Evolutionary conservation across 305 asterid genomes (phyloP), one percentile per base, ranked within the genome.

Genomic region (Fraxinus floribunda): DNA sequence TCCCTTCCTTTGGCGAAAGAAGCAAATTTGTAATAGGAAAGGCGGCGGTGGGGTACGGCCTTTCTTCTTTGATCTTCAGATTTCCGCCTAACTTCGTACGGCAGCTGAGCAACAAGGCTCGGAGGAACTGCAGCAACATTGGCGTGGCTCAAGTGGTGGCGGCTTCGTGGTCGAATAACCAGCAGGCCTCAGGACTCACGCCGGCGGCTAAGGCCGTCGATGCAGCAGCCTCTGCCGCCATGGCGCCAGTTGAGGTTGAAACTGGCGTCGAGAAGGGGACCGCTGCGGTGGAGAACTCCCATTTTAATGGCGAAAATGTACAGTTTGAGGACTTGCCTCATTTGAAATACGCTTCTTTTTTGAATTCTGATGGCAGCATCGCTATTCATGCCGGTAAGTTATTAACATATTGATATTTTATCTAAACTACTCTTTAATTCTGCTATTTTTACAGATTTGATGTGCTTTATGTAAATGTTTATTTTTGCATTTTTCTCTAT

Each of bases 71-170:
- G 36, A 34, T 94, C 78, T 72, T 89, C 39, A 88, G 87, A 87
- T 95, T 95, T 80, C 99, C 98, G 22, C 99, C 99, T 7, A 95
- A 94, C 87, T 93, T 95, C 86, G 98, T 94, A 77, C 88, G 98
- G 81, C 99, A 95, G 95, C 94, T 95, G 79, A 94, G 97, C 89
- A 90, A 78, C 62, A 95, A 95, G 92, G 97, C 98, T 46, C 87
- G 98, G 78, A 84, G 98, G 83, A 95, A 95, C 38, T 35, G 38
- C 0, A 35, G 38, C 38, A 35, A 35, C 38, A 35, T 35, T 0
- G 38, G 38, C 0, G 38, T 35, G 38, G 38, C 38, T 35, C 38
- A 35, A 35, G 38, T 35, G 38, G 38, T 35, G 38, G 38, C 38
- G 38, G 38, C 38, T 35, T 35, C 38, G 7, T 35, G 38, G 38